These are phyloP conservation scores for Xylariaceae sp. DNA, from an alignment of 2,329 filamentous ascomycete species.

Conservation along the genomic window DNA sequence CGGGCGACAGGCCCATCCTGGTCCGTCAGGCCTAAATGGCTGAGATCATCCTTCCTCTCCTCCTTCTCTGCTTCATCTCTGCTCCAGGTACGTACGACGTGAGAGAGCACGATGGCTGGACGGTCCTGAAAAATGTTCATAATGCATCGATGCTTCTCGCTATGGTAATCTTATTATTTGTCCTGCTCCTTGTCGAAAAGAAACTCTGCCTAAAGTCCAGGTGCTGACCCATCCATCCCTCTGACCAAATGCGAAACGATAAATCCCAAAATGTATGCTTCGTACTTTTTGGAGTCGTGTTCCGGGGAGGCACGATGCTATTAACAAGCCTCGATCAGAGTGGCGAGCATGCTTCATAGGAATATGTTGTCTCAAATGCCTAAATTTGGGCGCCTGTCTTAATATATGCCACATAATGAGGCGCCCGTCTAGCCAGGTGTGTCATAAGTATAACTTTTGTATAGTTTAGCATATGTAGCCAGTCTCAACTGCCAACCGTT, in stretches of 20 bases:
- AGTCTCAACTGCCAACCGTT: constrained; percentile 22
- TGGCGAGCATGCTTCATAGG: constrained; percentile 1
- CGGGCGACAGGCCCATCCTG: constrained; percentile 30
- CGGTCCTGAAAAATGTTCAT: constrained; percentile 16
- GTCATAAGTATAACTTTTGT: constrained; percentile 5
- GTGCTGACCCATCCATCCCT: constrained; percentile 13
- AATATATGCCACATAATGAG: constrained; percentile 6
- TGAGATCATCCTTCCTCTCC: constrained; percentile 21
- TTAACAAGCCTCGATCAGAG: background rate
- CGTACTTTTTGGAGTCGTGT: constrained; percentile 21
- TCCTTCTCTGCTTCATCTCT: constrained; percentile 1
- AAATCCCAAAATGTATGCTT: constrained; percentile 17
- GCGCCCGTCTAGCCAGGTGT: constrained; percentile 10
- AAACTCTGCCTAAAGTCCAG: constrained; percentile 7
- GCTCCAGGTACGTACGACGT: constrained; percentile 3
- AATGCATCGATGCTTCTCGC: constrained; percentile 21
- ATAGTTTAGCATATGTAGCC: constrained; percentile 7
- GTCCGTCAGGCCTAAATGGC: constrained; percentile 28
- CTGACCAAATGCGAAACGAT: constrained; percentile 15
- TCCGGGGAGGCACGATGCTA: constrained; percentile 6
- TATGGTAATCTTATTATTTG: constrained; percentile 16
- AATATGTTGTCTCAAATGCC: constrained; percentile 10
- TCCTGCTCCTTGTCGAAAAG: constrained; percentile 19
- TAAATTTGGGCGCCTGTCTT: background rate
- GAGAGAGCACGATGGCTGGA: constrained; percentile 9